A percentile compares a stretch with the other conserved stretches of the same genome.
These are phyloP conservation scores for Vanderwaltozyma verrucispora DNA, from an alignment of 805 yeast species.

Conservation along the genomic window DNA sequence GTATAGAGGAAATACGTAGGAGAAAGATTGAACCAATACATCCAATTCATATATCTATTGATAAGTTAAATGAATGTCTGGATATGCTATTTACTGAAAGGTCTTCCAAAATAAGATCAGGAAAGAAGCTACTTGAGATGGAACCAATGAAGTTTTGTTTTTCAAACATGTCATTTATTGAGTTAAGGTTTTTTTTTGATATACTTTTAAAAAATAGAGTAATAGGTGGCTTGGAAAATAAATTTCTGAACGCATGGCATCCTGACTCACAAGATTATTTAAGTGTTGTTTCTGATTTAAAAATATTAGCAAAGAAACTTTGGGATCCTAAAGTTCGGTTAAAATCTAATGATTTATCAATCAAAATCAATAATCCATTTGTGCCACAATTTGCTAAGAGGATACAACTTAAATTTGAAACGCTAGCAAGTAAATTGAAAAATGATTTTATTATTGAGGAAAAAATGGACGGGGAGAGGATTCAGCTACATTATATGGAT, in stretches of 20 bases:
- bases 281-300: slow-evolving; percentile 55
- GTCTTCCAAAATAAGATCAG: slow-evolving; percentile 11
- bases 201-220: slow-evolving; percentile 51
- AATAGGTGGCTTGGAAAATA: slow-evolving; percentile 52
- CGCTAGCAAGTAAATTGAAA: slow-evolving; percentile 38
- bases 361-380: slow-evolving; percentile 37
- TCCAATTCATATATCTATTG: slow-evolving; percentile 34
- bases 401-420: slow-evolving; percentile 38
- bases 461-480: slow-evolving; percentile 88
- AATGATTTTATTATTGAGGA: slow-evolving; percentile 66
- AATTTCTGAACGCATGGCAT: slow-evolving; percentile 57
- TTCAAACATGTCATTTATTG: slow-evolving; percentile 45
- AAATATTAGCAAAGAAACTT: slow-evolving; percentile 48
- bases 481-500: slow-evolving; percentile 58
- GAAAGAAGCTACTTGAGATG: slow-evolving; percentile 14
- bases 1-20: slow-evolving; percentile 38
- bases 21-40: slow-evolving; percentile 35
- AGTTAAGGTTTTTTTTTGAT: slow-evolving; percentile 58
- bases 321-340: slow-evolving; percentile 40
- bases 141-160: slow-evolving; percentile 40
- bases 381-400: slow-evolving; percentile 68
- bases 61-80: slow-evolving; percentile 38
- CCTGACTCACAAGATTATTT: slow-evolving; percentile 62
- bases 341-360: slow-evolving; percentile 28
- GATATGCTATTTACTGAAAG: slow-evolving; percentile 33